These are phyloP conservation scores for Kodamaea fukazawae DNA, from an alignment of 805 yeast genomes.

Conservation along the genomic window DNA sequence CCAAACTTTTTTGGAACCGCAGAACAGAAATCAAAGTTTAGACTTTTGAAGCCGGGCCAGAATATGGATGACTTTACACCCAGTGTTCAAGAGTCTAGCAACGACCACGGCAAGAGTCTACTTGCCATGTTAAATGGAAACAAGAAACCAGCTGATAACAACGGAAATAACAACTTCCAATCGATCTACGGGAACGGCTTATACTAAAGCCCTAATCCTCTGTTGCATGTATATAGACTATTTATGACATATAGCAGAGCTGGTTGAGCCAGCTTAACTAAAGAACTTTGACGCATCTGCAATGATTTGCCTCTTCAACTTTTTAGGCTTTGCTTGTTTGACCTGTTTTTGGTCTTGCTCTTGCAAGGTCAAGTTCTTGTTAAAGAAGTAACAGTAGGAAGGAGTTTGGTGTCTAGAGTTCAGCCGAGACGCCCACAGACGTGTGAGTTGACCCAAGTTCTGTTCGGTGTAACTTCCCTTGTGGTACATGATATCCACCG, in stretches of 20 bases:
- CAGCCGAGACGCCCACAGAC: slow-evolving; percentile 4
- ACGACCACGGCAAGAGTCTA: slow-evolving; percentile 20
- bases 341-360: neutral
- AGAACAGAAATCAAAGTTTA: slow-evolving; percentile 18
- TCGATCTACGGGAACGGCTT: slow-evolving; percentile 11
- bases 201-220: slow-evolving; percentile 5
- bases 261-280: slow-evolving; percentile 6
- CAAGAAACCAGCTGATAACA: slow-evolving; percentile 2
- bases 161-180: slow-evolving; percentile 12
- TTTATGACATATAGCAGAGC: slow-evolving; percentile 16
- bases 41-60: slow-evolving; percentile 31
- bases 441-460: neutral
- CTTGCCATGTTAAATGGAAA: slow-evolving; percentile 21
- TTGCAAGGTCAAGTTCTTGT: slow-evolving; percentile 2
- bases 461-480: slow-evolving; percentile 1
- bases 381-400: slow-evolving; percentile 4
- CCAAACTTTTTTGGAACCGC: slow-evolving; percentile 9
- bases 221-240: slow-evolving; percentile 20
- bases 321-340: slow-evolving; percentile 1
- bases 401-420: neutral
- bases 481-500: slow-evolving; percentile 5
- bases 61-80: slow-evolving; percentile 13
- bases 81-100: slow-evolving; percentile 4
- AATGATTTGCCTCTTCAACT: slow-evolving; percentile 5
- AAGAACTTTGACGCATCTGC: slow-evolving; percentile 8